These are phyloP conservation scores for Alternaria sp. DNA, from an alignment of 2,329 filamentous ascomycete species.

Conservation along the genomic window DNA sequence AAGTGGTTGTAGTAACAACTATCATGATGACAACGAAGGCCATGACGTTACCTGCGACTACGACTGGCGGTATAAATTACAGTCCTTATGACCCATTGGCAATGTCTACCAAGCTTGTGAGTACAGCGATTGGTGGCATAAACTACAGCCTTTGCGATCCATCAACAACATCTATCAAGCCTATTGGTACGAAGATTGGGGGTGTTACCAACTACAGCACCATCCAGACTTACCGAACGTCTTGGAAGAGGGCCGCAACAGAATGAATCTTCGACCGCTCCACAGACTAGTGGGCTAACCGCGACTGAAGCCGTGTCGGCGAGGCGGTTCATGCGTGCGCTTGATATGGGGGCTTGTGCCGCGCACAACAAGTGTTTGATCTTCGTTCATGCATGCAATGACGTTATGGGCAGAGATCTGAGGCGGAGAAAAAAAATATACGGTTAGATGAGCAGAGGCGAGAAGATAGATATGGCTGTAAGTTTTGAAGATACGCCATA, in stretches of 20 bases:
- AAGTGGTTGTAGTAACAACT: background rate
- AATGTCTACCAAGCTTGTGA: background rate
- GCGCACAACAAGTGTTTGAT: background rate
- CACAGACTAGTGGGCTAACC: background rate
- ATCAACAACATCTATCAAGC: background rate
- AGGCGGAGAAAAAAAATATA: background rate
- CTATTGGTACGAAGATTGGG: background rate
- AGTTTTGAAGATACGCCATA: background rate
- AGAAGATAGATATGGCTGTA: background rate
- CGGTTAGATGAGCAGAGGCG: background rate
- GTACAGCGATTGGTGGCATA: background rate
- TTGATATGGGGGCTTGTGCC: background rate
- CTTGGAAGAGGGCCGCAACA: background rate
- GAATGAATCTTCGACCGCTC: too few species aligned
- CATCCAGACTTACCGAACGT: background rate
- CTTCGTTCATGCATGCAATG: background rate
- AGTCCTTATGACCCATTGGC: background rate
- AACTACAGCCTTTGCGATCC: background rate
- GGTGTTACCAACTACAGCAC: slow-evolving; percentile 2
- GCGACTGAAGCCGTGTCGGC: background rate
- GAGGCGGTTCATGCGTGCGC: background rate
- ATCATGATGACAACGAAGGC: background rate
- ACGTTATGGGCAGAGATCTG: background rate
- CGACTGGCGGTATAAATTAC: background rate
- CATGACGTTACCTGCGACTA: background rate